Evolutionary conservation across 805 yeast genomes (phyloP), one percentile per base, ranked within the genome.

Genomic region (Limtongozyma cylindracea): DNA sequence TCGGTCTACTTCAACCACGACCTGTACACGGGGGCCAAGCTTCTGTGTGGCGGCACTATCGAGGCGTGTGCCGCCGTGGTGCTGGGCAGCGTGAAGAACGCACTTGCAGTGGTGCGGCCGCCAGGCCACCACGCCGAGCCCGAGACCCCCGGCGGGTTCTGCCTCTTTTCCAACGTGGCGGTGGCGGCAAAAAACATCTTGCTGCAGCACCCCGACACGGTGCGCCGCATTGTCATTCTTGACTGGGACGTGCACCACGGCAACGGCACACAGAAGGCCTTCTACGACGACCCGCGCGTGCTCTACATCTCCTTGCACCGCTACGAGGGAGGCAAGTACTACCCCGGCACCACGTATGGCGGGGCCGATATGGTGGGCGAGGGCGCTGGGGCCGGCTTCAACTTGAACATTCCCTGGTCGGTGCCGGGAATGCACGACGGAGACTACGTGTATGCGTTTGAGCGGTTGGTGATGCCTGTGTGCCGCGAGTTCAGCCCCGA

Each of bases 221-320:
- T 84, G 5, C 55, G 91, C 29, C 61, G 61, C 32, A 76, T 88
- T 18, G 63, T 78, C 25, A 68, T 88, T 27, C 37, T 82, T 12
- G 99, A 88, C 43, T 88, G 99, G 99, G 99, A 88, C 44, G 80
- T 88, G 21, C 99, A 88, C 45, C 99, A 88, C 43, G 99, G 99
- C 13, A 88, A 88, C 43, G 99, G 99, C 18, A 88, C 99, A 1
- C 98, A 88, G 43, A 71, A 73, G 39, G 78, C 91, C 3, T 88
- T 88, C 33, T 63, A 63, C 31, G 61, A 76, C 30, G 94, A 88
- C 38, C 91, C 91, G 13, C 53, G 91, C 24, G 95, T 88, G 6
- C 53, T 88, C 17, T 88, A 88, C 43, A 65, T 88, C 20, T 82
- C 96, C 0, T 46, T 84, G 15, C 99, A 88, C 45, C 61, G 98